These are phyloP conservation scores for Jamesozyma hellenica DNA, from an alignment of 805 yeast genomes.

Conservation along the genomic window DNA sequence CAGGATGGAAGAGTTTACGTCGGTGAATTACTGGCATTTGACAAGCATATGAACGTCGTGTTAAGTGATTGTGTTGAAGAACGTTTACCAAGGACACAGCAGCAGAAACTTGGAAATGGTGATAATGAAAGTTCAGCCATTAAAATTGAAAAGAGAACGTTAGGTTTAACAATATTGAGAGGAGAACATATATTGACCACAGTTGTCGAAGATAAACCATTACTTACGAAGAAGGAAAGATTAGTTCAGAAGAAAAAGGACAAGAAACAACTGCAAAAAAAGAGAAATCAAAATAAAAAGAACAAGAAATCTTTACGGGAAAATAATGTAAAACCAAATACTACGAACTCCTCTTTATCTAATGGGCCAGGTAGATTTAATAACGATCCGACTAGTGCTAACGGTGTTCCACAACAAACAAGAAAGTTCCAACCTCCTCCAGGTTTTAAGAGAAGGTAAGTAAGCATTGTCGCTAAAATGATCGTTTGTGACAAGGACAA, in stretches of 20 bases:
- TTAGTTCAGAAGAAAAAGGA: constrained; percentile 25
- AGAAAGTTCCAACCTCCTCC: constrained; percentile 41
- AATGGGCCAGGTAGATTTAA: constrained; percentile 7
- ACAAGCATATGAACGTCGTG: constrained; percentile 80
- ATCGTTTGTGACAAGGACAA: no score
- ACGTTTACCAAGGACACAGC: constrained; percentile 53
- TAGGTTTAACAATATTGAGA: constrained; percentile 75
- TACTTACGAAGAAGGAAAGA: constrained; percentile 32
- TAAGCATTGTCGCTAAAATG: neutral
- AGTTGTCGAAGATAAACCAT: constrained; percentile 53
- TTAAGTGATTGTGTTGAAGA: constrained; percentile 77
- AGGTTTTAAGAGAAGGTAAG: constrained; percentile 30
- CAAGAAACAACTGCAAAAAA: constrained; percentile 29
- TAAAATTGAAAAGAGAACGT: constrained; percentile 56
- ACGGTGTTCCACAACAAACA: constrained; percentile 26
- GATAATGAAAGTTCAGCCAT: constrained; percentile 3
- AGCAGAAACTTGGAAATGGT: constrained; percentile 25
- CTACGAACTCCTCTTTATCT: neutral
- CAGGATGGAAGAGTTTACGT: constrained; percentile 68
- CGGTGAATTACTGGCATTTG: constrained; percentile 82
- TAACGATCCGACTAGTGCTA: neutral
- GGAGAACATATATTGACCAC: constrained; percentile 76
- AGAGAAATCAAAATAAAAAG: constrained; percentile 20
- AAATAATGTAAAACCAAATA: neutral
- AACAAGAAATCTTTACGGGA: neutral